Conservation (phyloP, 2,329 filamentous ascomycete species). For the Colletotrichum ledebouriae region DNA sequence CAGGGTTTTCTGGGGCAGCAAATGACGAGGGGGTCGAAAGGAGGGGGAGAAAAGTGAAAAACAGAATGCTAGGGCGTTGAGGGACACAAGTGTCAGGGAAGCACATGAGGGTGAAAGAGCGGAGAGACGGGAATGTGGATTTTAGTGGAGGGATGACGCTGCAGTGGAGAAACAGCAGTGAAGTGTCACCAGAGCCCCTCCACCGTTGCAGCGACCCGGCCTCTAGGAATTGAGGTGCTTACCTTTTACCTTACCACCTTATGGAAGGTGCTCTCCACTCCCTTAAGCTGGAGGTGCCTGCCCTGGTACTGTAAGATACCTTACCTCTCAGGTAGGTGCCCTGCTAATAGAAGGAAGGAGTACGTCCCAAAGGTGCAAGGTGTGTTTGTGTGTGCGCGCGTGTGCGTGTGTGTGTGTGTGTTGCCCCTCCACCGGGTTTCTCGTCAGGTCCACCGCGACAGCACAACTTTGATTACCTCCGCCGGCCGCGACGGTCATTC, state of each 20-base stretch:
- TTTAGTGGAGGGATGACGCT: slow-evolving; percentile 42
- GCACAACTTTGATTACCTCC: slow-evolving; percentile 31
- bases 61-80: neutral
- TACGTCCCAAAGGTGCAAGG: too few relatives aligned
- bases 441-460: slow-evolving; percentile 22
- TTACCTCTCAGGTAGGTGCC: neutral
- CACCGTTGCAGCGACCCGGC: slow-evolving; percentile 19
- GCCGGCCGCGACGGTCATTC: slow-evolving; percentile 4
- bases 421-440: slow-evolving; percentile 18
- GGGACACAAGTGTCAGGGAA: neutral
- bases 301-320: too few relatives aligned
- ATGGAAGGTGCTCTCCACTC: too few relatives aligned
- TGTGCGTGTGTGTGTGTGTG: neutral
- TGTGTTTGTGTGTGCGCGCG: neutral
- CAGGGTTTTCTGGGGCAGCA: slow-evolving; percentile 14
- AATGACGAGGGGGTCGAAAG: slow-evolving; percentile 4
- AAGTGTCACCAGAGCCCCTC: slow-evolving; percentile 32
- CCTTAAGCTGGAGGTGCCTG: too few relatives aligned
- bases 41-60: neutral
- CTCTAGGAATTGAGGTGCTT: neutral
- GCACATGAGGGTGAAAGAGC: slow-evolving; percentile 29
- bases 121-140: slow-evolving; percentile 32
- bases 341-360: too few relatives aligned
- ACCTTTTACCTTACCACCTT: too few relatives aligned
- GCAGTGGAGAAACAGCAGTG: slow-evolving; percentile 35